Evolutionary conservation across 1,139 yeast species (phyloP).

Genomic region (Taphrina sp.): DNA sequence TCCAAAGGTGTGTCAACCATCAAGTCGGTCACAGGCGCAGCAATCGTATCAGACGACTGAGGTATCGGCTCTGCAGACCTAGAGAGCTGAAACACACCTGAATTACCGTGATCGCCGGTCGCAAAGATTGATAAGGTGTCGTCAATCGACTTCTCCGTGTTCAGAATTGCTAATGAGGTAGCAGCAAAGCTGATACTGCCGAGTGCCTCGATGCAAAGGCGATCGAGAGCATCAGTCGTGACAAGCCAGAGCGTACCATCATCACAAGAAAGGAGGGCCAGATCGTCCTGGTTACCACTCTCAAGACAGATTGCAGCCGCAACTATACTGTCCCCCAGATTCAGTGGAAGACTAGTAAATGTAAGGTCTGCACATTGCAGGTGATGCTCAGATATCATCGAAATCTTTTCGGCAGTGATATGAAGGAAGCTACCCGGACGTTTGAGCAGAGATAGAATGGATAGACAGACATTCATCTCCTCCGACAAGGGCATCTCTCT

Average conservation of each 20-base stretch:
- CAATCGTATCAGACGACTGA: too few relatives aligned
- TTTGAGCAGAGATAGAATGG: neutral
- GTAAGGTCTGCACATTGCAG: slow-evolving; percentile 10
- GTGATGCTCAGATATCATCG: slow-evolving; percentile 7
- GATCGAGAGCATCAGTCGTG: neutral
- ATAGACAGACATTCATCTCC: neutral
- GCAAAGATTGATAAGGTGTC: neutral
- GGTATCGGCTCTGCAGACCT: too few relatives aligned
- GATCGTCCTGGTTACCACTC: neutral
- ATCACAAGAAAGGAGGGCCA: slow-evolving; percentile 11
- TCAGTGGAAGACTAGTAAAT: too few relatives aligned
- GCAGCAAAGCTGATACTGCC: neutral
- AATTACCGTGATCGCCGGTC: slow-evolving; percentile 2
- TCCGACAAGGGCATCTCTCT: slow-evolving; percentile 5
- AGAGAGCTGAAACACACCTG: slow-evolving; percentile 5
- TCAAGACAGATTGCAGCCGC: neutral
- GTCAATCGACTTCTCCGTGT: neutral
- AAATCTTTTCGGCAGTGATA: neutral
- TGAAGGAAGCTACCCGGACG: slow-evolving; percentile 14
- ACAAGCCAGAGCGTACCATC: neutral
- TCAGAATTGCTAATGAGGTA: neutral
- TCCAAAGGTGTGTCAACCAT: too few relatives aligned
- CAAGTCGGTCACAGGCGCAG: too few relatives aligned
- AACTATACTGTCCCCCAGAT: neutral
- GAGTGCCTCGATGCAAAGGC: neutral